phyloP scores from a whole-genome alignment of 1,139 yeast species.

The Maudiozyma humilis region DNA sequence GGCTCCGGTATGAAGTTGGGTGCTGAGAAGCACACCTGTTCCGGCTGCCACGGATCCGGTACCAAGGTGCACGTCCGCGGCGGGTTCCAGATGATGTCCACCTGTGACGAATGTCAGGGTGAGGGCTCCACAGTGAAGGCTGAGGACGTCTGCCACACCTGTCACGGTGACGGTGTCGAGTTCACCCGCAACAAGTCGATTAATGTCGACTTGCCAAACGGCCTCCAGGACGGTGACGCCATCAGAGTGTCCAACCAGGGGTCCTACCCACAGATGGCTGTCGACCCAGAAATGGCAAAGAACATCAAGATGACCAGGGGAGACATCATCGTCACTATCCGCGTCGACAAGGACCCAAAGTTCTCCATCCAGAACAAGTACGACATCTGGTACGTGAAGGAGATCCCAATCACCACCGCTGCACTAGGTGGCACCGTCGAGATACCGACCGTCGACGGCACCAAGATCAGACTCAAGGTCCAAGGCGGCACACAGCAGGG shows the following conservation, averaged over 20 bases:
- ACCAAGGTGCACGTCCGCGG: slow-evolving; percentile 83
- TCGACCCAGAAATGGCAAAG: slow-evolving; percentile 39
- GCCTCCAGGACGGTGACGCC: slow-evolving; percentile 79
- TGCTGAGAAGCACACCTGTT: slow-evolving; percentile 69
- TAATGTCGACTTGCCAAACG: slow-evolving; percentile 78
- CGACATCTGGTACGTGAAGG: slow-evolving; percentile 55
- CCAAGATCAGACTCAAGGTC: slow-evolving; percentile 66
- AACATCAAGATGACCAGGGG: slow-evolving; percentile 61
- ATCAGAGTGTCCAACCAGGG: slow-evolving; percentile 84
- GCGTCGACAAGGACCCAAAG: slow-evolving; percentile 62
- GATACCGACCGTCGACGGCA: slow-evolving; percentile 80
- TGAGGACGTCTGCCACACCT: slow-evolving; percentile 62
- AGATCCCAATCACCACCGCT: slow-evolving; percentile 89
- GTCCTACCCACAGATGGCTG: slow-evolving; percentile 71
- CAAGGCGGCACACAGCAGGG: slow-evolving; percentile 83
- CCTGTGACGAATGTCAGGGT: slow-evolving; percentile 84
- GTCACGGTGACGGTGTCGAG: slow-evolving; percentile 86
- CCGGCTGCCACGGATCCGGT: slow-evolving; percentile 89
- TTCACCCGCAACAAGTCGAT: slow-evolving; percentile 55
- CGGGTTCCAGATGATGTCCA: slow-evolving; percentile 94
- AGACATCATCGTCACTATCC: slow-evolving; percentile 74
- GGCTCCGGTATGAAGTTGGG: slow-evolving; percentile 83
- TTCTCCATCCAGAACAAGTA: slow-evolving; percentile 48
- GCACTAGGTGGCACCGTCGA: slow-evolving; percentile 87
- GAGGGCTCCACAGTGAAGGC: slow-evolving; percentile 70